A percentile compares a stretch with the other conserved stretches of the same genome.
Conservation (phyloP, 202 grass and related monocot species). For the Setaria viridis region DNA sequence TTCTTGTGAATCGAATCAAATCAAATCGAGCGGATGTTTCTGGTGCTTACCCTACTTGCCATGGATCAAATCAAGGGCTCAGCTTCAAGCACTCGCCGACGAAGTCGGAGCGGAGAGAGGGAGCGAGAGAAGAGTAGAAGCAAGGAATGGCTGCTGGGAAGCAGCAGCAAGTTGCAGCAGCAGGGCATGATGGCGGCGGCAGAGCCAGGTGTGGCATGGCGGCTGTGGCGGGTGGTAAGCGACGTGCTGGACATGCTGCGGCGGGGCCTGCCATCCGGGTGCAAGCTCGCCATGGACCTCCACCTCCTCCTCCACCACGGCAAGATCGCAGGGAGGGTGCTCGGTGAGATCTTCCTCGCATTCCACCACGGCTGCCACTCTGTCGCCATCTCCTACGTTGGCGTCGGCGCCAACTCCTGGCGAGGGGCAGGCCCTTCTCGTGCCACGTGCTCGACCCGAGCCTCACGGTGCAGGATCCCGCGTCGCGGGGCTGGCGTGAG, state of each 20-base stretch:
- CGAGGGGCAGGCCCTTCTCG: conserved; percentile 26
- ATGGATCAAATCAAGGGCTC: no score
- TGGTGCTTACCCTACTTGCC: no score
- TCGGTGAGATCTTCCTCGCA: conserved; percentile 63
- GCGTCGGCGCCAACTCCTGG: no score
- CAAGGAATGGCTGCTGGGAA: no score
- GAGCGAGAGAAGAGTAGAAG: no score
- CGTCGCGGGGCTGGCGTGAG: conserved; percentile 43
- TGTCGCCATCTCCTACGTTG: neutral
- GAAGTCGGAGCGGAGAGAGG: no score
- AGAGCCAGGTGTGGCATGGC: no score
- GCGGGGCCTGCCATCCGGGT: conserved; percentile 55
- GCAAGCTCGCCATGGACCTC: conserved; percentile 79
- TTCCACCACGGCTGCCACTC: conserved; percentile 33
- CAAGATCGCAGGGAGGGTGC: conserved; percentile 73
- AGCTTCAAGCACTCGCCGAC: no score
- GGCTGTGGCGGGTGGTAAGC: neutral
- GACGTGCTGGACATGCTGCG: conserved; percentile 85
- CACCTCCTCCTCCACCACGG: conserved; percentile 72
- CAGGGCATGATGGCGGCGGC: no score
- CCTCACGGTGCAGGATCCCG: conserved; percentile 53
- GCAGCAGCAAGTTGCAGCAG: no score
- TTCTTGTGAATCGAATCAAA: no score
- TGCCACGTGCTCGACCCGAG: conserved; percentile 56
- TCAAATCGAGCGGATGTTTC: no score